phyloP scores from a whole-genome alignment of 2,329 filamentous ascomycete species.

The Cladophialophora bantiana region DNA sequence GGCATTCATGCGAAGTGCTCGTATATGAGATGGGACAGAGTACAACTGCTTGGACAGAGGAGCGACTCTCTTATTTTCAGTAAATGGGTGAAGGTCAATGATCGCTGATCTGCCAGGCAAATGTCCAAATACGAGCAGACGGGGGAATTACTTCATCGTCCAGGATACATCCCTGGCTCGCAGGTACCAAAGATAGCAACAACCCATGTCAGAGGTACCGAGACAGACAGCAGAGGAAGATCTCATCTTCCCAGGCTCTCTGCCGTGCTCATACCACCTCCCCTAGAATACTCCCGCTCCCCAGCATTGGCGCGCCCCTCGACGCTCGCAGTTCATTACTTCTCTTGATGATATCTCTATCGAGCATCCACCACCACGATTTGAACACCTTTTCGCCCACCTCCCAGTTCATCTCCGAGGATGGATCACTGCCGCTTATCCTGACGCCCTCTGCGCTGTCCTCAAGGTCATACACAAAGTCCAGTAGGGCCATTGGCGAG shows the following conservation, averaged over 20 bases:
- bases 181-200: not conserved
- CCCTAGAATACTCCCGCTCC: constrained; percentile 31
- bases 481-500: constrained; percentile 57
- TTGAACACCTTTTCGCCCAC: constrained; percentile 65
- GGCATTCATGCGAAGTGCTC: too few species aligned
- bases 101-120: not conserved
- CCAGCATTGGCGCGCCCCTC: constrained; percentile 50
- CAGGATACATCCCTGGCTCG: not conserved
- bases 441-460: constrained; percentile 60
- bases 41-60: too few species aligned
- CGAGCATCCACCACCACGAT: constrained; percentile 68
- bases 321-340: constrained; percentile 61
- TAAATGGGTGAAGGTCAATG: too few species aligned
- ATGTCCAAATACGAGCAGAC: not conserved
- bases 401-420: constrained; percentile 61
- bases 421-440: constrained; percentile 60
- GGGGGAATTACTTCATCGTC: not conserved
- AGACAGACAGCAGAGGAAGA: not conserved
- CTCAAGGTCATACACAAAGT: constrained; percentile 65
- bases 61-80: too few species aligned
- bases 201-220: not conserved
- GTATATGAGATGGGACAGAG: too few species aligned
- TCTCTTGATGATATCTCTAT: constrained; percentile 59
- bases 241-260: not conserved
- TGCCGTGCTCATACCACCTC: constrained; percentile 18